Evolutionary conservation across 768 basidiomycete species (phyloP), one percentile per base, ranked within the genome.

Genomic region (Lyophyllum decastes): DNA sequence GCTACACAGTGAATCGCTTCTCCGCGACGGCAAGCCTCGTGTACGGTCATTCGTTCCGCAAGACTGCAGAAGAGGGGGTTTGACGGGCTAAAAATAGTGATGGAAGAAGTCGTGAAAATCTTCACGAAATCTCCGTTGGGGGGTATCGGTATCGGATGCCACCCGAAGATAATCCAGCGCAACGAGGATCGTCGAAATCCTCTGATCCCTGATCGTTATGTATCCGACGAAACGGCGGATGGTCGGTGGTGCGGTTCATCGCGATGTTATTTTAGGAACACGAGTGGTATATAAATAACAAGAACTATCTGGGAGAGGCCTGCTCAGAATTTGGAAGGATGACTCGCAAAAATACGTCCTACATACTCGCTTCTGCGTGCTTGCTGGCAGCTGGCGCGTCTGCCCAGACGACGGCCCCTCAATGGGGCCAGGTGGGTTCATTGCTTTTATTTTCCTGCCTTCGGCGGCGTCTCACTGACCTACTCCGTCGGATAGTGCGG

Each of bases 401-500:
- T 30, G 63, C 25, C 12, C 58, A 59, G 52, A 54, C 64, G 33
- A 66, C 69, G 22, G 66, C 72, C 11, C 61, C 68, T 14, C 63
- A 68, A 44, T 78, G 72, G 55, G 76, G 75, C 4, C 77, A 78
- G 70, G 76, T 75, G 52, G 64, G 8, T 22, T 19, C 27, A 22
- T 17, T 17, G 27, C 30, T 49, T 4, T 30, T 4, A 10, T 10
- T 30, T 5, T 9, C 10, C 12, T 25, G 45, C 22, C 5, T 10
- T n/a, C n/a, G n/a, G n/a, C n/a, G n/a, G 5, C 16, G 40, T 5
- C 40, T 41, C 11, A 10, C 61, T 41, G 38, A 46, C 25, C n/a
- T 33, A 27, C 49, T 40, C 27, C 24, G n/a, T 19, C 38, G 22
- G 10, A n/a, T 54, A 85, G 82, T 84, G 84, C 59, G 82, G 82